Conservation (phyloP, 1,284 basidiomycete species). For the Ceratobasidium sp. region DNA sequence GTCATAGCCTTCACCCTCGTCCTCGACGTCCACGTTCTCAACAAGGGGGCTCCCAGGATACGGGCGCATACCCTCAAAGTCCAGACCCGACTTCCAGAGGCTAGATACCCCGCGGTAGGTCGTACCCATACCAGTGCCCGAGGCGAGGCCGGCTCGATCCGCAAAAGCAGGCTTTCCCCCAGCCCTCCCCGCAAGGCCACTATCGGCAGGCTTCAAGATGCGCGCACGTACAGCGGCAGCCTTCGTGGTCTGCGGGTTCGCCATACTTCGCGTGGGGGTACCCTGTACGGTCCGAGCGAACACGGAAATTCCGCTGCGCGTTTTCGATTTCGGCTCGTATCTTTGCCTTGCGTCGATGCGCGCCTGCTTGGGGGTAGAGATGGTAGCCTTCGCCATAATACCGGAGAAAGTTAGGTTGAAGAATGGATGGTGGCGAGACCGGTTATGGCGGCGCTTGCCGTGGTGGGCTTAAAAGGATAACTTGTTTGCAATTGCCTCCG, state of each 20-base stretch:
- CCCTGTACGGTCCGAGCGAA: conserved; percentile 13
- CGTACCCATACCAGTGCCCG: not conserved
- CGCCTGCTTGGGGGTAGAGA: conserved; percentile 16
- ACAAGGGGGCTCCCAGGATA: conserved; percentile 1
- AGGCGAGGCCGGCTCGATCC: not conserved
- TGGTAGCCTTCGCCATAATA: conserved; percentile 16
- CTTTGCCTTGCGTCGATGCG: conserved; percentile 32
- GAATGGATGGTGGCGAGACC: conserved; percentile 16
- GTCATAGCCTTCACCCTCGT: conserved; percentile 16
- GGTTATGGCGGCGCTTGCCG: conserved; percentile 30
- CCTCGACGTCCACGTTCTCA: conserved; percentile 9
- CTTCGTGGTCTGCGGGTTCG: not conserved
- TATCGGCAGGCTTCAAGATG: not conserved
- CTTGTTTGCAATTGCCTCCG: conserved; percentile 22
- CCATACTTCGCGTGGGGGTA: conserved; percentile 9
- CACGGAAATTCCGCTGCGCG: conserved; percentile 12
- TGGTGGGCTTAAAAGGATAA: not conserved
- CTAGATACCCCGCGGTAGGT: conserved; percentile 26
- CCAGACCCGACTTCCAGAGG: conserved; percentile 33
- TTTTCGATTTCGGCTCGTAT: conserved; percentile 32
- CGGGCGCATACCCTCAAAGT: conserved; percentile 14
- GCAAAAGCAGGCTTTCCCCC: conserved; percentile 5
- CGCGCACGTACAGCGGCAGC: not conserved
- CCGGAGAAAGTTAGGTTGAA: conserved; percentile 7
- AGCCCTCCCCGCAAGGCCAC: conserved; percentile 9